Evolutionary conservation across 345 rosid species (phyloP), one percentile per base, ranked within the genome.

Genomic region (Citrus cavaleriei): DNA sequence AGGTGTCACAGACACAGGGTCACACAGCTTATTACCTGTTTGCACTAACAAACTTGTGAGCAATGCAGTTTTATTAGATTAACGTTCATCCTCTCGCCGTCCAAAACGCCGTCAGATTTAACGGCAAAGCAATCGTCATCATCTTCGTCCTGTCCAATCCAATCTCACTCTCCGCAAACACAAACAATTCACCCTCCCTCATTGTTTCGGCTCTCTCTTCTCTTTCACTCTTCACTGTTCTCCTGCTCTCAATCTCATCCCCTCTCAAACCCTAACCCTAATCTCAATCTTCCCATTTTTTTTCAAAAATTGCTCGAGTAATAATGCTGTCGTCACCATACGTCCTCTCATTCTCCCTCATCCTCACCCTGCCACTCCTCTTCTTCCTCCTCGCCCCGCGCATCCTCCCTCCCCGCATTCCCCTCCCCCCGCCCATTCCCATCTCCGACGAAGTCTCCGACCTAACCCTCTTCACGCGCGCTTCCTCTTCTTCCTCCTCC

Each of bases 401-500:
- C 9, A 77, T 88, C 70, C 80, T 90, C 77, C 84, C 85, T 38
- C 87, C 92, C 7, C 72, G 42, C 4, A 30, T 54, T 19, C 77
- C 78, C 37, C 71, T 84, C n/a, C 85, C 90, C 21, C 86, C 91
- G 4, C 87, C 92, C 46, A 91, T 93, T 83, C 86, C 98, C 55
- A 70, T 84, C 78, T 79, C 90, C 68, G 98, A 96, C 85, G 98
- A 96, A 73, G 81, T 78, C 73, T 91, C 89, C 66, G 98, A 96
- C 84, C 93, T 88, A 70, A 46, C 82, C 55, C 89, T 94, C 82
- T 89, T 96, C 84, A 80, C 82, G 83, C 86, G 86, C 22, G 93
- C 97, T 73, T 82, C 93, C 68, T 57, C 85, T 32, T 62, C 83
- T 10, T 75, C 93, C 74, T 70, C 90, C 64, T 64, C 86, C 18